Conservation (phyloP, 345 rosid genomes). For the Eucalyptus pauciflora region DNA sequence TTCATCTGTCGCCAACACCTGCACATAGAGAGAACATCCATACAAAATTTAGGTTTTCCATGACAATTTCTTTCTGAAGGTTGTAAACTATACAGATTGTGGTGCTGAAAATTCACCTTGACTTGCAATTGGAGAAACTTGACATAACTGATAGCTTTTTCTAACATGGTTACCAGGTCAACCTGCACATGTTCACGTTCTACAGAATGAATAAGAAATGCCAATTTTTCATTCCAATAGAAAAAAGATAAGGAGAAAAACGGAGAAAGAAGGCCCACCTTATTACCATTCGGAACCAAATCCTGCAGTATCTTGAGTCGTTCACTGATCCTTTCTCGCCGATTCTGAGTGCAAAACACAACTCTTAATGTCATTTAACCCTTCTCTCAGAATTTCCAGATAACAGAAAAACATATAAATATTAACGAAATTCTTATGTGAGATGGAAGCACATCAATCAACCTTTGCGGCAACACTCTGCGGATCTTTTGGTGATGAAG, state of each 20-base stretch:
- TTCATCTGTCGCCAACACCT: constrained; percentile 95
- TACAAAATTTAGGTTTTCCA: background rate
- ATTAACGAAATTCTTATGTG: background rate
- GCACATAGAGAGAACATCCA: background rate
- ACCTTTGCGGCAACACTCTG: constrained; percentile 98
- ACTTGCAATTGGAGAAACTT: constrained; percentile 98
- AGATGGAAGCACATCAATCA: background rate
- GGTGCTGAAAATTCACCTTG: constrained; percentile 27
- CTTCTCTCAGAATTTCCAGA: background rate
- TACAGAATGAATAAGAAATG: background rate
- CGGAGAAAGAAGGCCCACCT: constrained; percentile 21
- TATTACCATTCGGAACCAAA: constrained; percentile 83
- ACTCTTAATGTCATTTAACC: background rate
- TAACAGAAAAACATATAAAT: background rate
- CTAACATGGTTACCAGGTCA: constrained; percentile 93
- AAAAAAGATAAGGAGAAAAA: background rate
- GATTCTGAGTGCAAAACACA: constrained; percentile 34
- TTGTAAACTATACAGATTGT: background rate
- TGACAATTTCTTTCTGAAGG: background rate
- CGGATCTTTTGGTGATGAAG: constrained; percentile 56
- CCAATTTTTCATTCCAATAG: background rate
- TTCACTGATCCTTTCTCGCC: constrained; percentile 88
- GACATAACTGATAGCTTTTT: constrained; percentile 84
- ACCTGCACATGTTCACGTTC: constrained; percentile 22
- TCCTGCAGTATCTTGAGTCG: constrained; percentile 76